Evolutionary conservation across 2,329 filamentous ascomycete genomes (phyloP), one percentile per base, ranked within the genome.

Genomic region (Diaporthe aspalathi): DNA sequence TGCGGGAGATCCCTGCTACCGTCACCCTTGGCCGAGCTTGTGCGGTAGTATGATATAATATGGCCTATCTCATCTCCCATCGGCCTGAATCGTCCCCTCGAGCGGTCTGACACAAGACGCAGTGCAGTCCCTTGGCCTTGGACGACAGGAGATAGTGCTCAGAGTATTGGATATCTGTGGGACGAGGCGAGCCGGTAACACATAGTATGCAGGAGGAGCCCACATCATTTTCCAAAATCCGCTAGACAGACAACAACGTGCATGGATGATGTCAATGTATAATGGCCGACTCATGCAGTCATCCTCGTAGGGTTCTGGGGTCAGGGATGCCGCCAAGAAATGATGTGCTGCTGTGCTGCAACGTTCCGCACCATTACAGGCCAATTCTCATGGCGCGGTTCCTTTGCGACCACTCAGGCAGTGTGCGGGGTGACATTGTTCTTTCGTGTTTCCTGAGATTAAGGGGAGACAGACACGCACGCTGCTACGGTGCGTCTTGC

Each of bases 21-120:
- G 60, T 65, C 60, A 65, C 60, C 57, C 60, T 63, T 65, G 60
- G 60, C 60, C 60, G 60, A 65, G 60, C 60, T 65, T 50, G 60
- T 50, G 29, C 45, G 27, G 60, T 65, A 27, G 5, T 35, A 9
- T 35, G 32, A 29, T 38, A 50, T 50, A 45, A 35, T 49, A 50
- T 35, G 38, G 43, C n/a, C 11, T n/a, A 65, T 65, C 60, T 65
- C 43, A 50, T 50, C 60, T 50, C 60, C 60, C 60, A 50, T 65
- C 43, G 60, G 45, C 11, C n/a, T 24, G 29, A 65, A 38, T 50
- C 49, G 35, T 9, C 11, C 9, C 32, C 57, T 63, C 11, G 29
- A 29, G 45, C n/a, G n/a, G 45, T 5, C 20, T 54, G 60, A 35
- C 12, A 14, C 20, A 2, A 49, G 17, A 32, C 12, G 12, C 35